Base-by-base conservation (phyloP, 495 filamentous ascomycete species). In the Xeromyces bisporus region DNA sequence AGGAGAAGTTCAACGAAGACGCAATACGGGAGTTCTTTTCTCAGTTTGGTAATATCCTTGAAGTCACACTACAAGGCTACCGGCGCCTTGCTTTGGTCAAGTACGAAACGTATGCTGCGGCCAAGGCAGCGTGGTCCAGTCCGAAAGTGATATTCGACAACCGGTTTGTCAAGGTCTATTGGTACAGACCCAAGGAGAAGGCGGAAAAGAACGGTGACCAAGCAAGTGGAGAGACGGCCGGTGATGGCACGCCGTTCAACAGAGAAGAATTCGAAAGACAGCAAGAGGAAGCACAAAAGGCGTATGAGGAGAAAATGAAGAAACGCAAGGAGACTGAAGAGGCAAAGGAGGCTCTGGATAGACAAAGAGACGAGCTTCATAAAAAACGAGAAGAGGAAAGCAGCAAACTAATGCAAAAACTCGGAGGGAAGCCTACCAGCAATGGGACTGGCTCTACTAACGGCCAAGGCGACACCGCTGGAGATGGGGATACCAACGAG, bases 61-160 rank as follows among this genome's bases (percentile, higher is more conserved):
- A 80, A 9, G 50, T 94, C 9, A 66, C 68, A 2, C 70, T 96
- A 65, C 75, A 85, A 45, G 60, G 72, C 2, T 75, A 79, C 43
- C 84, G 80, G 42, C 66, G 71, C 26, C 51, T 93, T 7, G 87
- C 89, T 7, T 59, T 87, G 26, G 70, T 97, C 41, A 89, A 80
- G 38, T 96, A 70, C 30, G 71, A 73, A 23, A 67, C 62, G 30
- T 82, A 78, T 60, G 64, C 62, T 8, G 60, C 75, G 25, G 89
- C 89, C 10, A 74, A 77, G 39, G 67, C 72, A 11, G 89, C 89
- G 2, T 94, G 84, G 56, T 73, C 75, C 10, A 93, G 83, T 24
- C 89, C 89, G 0, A 92, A 91, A 46, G 80, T 82, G 28, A 83
- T 97, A 29, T 97, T 97, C 43, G 84, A 93, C 38, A 97, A 97